Evolutionary conservation across 768 basidiomycete species (phyloP).

Genomic region (Boletellus ananiceps): DNA sequence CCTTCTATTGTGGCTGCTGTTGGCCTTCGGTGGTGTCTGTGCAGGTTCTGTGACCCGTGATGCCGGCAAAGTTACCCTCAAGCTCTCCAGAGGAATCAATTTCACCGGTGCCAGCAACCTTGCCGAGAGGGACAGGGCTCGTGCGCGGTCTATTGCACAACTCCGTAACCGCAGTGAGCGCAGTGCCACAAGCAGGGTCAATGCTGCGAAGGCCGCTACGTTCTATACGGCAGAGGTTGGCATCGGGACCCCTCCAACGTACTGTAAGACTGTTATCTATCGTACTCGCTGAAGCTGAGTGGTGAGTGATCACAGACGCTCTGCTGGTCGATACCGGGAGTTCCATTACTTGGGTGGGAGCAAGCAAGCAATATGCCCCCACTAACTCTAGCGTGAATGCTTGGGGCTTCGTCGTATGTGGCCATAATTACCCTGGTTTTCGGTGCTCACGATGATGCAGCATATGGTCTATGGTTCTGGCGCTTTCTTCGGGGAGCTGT

Average conservation of each 20-base stretch:
- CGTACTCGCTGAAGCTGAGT: not conserved
- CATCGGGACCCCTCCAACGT: conserved; percentile 25
- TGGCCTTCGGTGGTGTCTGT: not conserved
- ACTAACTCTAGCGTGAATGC: conserved; percentile 19
- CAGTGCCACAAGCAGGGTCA: not conserved
- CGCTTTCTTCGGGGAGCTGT: conserved; percentile 10
- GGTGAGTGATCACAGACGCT: conserved; percentile 20
- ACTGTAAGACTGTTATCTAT: conserved; percentile 17
- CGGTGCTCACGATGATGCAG: conserved; percentile 4
- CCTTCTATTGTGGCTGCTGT: conserved; percentile 12
- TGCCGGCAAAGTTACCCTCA: conserved; percentile 10
- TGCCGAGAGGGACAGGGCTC: conserved; percentile 2
- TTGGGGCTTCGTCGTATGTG: conserved; percentile 20
- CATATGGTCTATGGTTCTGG: not conserved
- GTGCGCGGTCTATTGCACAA: conserved; percentile 12
- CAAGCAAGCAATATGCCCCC: conserved; percentile 13
- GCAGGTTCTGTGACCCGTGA: conserved; percentile 8
- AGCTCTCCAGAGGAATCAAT: conserved; percentile 10
- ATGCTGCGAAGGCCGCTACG: conserved; percentile 21
- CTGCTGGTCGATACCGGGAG: conserved; percentile 33
- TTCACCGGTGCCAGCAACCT: conserved; percentile 5
- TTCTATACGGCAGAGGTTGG: conserved; percentile 30
- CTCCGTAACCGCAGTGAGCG: not conserved
- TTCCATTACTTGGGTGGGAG: conserved; percentile 32
- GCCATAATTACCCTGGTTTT: not conserved